Base-by-base conservation (phyloP, 441 rosid species). In the Corymbia calophylla region DNA sequence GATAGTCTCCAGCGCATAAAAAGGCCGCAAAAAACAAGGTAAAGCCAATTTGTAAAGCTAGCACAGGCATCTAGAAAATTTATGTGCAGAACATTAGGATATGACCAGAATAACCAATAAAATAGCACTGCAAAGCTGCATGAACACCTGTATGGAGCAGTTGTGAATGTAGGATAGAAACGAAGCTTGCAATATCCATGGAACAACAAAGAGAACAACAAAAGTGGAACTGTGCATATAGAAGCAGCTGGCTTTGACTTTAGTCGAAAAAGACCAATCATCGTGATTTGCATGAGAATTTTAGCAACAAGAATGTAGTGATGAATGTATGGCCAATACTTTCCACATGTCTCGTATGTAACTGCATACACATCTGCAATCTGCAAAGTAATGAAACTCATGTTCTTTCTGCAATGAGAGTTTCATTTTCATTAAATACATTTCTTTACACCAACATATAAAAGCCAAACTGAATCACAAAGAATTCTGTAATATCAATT, bases 191-290 rank as follows among this genome's bases (percentile, higher is more conserved):
- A 98, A 93, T 98, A 96, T 91, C 96, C 97, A 9, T 97, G 95
- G 94, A 96, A 98, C 91, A 93, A 88, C 87, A 96, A 89, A 47
- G 99, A 96, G 90, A 96, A 90, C 90, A 96, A 31, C 77, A 98
- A 89, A 66, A 98, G 96, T 56, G 97, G 99, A 84, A 98, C 86
- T 32, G 99, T 92, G 88, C 97, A 95, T 55, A 97, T 91, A 73
- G 99, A 94, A 87, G 99, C 98, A 84, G 95, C 93, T 27, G 99
- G 98, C 90, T 96, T 98, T 32, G 97, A 94, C 93, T 98, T 98
- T 87, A 98, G 94, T 32, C 99, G 96, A 39, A 98, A 98, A 86
- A 96, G 95, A 81, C 99, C 99, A 48, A 97, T 95, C 99, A 96
- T 97, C 2, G 96, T 97, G 90, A 97, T 88, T 95, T 98, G 99